phyloP scores from a whole-genome alignment of 192 early-diverging fungal species.

The Coemansia sp. region DNA sequence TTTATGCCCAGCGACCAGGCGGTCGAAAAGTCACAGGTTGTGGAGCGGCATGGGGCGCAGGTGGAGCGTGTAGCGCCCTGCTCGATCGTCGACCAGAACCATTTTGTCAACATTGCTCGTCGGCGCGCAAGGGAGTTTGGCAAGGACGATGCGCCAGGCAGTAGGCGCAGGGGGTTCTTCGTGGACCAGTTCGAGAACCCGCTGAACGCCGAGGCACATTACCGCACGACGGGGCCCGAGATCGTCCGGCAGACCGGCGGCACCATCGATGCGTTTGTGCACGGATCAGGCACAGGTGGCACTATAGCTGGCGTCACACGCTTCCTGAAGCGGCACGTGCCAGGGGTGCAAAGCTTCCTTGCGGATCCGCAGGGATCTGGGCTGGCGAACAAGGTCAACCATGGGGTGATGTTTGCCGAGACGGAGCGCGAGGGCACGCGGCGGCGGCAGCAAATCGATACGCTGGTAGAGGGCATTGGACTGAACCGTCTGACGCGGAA shows the following conservation, averaged over 20 bases:
- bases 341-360: constrained; percentile 65
- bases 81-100: constrained; percentile 84
- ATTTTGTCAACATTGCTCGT: constrained; percentile 91
- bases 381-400: constrained; percentile 86
- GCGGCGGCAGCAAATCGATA: constrained; percentile 94
- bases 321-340: constrained; percentile 73
- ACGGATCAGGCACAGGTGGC: constrained; percentile 90
- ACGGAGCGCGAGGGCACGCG: constrained; percentile 88
- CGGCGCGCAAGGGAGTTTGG: constrained; percentile 69
- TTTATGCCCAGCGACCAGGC: constrained; percentile 97
- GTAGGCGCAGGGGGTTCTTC: constrained; percentile 64
- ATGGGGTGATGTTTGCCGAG: constrained; percentile 86
- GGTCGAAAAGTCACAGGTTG: constrained; percentile 81
- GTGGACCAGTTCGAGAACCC: constrained; percentile 95
- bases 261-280: constrained; percentile 78
- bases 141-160: neutral
- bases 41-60: constrained; percentile 79
- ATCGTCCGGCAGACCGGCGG: constrained; percentile 64
- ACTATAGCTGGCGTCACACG: constrained; percentile 87
- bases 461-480: constrained; percentile 95
- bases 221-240: constrained; percentile 83
- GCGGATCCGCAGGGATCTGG: constrained; percentile 95
- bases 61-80: constrained; percentile 91
- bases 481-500: constrained; percentile 92
- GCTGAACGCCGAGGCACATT: constrained; percentile 81